These are phyloP conservation scores for Monosporascus sp. DNA, from an alignment of 2,329 filamentous ascomycete genomes.

Conservation along the genomic window DNA sequence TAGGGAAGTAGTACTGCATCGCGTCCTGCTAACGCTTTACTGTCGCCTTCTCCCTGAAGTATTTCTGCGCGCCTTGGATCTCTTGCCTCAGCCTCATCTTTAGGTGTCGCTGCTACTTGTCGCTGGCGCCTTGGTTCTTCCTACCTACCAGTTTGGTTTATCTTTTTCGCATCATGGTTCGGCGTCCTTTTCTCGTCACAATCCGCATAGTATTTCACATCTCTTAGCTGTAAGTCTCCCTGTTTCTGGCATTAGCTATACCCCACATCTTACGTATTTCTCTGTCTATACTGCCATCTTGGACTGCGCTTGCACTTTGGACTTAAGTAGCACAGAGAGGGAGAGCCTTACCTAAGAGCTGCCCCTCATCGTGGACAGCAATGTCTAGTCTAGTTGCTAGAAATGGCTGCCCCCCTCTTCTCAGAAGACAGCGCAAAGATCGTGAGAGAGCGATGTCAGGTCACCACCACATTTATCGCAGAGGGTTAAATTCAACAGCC, in stretches of 20 bases:
- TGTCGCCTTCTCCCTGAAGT: neutral
- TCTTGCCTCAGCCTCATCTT: neutral
- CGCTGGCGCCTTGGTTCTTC: neutral
- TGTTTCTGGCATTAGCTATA: neutral
- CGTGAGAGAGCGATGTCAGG: too few relatives aligned
- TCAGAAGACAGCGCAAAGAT: neutral
- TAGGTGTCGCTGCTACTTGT: neutral
- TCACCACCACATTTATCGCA: too few relatives aligned
- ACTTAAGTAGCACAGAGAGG: too few relatives aligned
- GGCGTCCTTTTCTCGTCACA: conserved; percentile 11
- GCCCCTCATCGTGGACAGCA: too few relatives aligned
- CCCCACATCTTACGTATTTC: neutral
- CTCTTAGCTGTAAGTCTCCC: conserved; percentile 19
- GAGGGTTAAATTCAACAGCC: too few relatives aligned
- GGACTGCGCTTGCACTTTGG: too few relatives aligned
- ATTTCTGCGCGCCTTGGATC: neutral
- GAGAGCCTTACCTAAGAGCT: too few relatives aligned
- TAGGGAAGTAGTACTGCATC: neutral
- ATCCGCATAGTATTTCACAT: conserved; percentile 13
- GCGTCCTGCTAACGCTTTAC: neutral
- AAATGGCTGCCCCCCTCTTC: neutral
- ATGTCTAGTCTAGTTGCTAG: too few relatives aligned
- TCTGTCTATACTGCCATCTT: too few relatives aligned
- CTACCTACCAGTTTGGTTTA: conserved; percentile 1
- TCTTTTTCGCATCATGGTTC: conserved; percentile 20